Percentiles rank a stretch among this genome's conserved stretches.
Evolutionary conservation across 345 rosid genomes (phyloP).

Genomic region (Capsella bursapastoris): DNA sequence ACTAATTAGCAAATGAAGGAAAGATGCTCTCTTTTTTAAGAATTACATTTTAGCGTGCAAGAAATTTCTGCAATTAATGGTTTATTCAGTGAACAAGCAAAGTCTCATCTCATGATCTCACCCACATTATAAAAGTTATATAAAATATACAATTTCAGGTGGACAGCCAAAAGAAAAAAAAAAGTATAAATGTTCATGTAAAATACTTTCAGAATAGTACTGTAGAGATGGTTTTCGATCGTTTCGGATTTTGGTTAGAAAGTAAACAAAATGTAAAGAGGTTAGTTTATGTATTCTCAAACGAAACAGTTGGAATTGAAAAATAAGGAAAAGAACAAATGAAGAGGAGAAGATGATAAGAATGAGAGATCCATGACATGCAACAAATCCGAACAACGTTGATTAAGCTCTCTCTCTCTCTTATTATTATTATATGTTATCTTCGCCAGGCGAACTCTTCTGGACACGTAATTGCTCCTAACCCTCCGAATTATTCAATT

Average conservation of each 20-base stretch:
- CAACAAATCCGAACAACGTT: conserved; percentile 35
- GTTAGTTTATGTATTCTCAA: not conserved
- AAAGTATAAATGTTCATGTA: not conserved
- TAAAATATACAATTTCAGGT: not conserved
- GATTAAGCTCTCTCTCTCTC: not conserved
- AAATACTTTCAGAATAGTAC: too few relatives aligned
- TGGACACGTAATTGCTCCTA: conserved; percentile 26
- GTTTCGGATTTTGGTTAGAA: not conserved
- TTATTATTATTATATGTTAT: conserved; percentile 25
- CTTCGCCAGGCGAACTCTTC: conserved; percentile 37
- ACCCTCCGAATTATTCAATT: conserved; percentile 25
- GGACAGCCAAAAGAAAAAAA: too few relatives aligned
- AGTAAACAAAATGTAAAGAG: not conserved
- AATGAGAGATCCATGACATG: conserved; percentile 34
- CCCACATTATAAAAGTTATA: not conserved
- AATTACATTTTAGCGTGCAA: conserved; percentile 35
- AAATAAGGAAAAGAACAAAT: not conserved
- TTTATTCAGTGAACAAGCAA: conserved; percentile 20
- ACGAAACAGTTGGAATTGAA: not conserved
- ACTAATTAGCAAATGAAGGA: conserved; percentile 37
- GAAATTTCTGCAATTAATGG: conserved; percentile 9
- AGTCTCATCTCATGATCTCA: conserved; percentile 15
- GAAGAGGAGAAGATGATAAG: conserved; percentile 29
- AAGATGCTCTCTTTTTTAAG: not conserved
- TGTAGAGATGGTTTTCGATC: not conserved